Conservation (phyloP, 2,329 filamentous ascomycete genomes). For the Claviceps humidiphila region DNA sequence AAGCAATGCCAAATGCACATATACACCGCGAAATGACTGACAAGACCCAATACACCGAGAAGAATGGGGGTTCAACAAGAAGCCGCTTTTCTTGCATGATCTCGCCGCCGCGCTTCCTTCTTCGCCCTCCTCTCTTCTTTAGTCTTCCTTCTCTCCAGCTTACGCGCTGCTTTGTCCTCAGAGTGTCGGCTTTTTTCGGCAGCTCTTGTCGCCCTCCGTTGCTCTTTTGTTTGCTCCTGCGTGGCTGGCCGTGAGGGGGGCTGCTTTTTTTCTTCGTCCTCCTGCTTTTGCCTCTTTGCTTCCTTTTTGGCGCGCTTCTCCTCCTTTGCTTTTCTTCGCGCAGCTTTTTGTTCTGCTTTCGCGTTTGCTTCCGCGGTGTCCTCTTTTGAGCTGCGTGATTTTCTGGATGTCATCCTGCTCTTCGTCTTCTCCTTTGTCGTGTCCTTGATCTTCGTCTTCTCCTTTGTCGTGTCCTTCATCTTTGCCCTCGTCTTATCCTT, state of each 20-base stretch:
- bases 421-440: conserved; percentile 12
- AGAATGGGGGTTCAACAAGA: background rate
- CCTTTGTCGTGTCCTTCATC: background rate
- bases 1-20: background rate
- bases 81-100: conserved; percentile 20
- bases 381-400: background rate
- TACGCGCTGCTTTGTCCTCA: conserved; percentile 13
- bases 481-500: background rate
- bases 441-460: background rate
- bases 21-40: background rate
- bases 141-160: conserved; percentile 9
- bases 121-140: conserved; percentile 32
- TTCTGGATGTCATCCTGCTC: background rate
- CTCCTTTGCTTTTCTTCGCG: background rate
- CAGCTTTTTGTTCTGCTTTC: background rate
- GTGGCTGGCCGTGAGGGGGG: background rate
- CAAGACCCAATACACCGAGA: background rate
- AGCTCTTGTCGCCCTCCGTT: conserved; percentile 24
- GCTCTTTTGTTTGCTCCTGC: conserved; percentile 25
- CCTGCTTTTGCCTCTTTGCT: conserved; percentile 16
- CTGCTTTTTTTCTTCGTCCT: background rate
- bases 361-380: background rate
- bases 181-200: conserved; percentile 17
- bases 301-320: conserved; percentile 5
- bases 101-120: conserved; percentile 28